Base-by-base conservation (phyloP, 2,329 filamentous ascomycete species). In the Zymoseptoria ardabiliae region DNA sequence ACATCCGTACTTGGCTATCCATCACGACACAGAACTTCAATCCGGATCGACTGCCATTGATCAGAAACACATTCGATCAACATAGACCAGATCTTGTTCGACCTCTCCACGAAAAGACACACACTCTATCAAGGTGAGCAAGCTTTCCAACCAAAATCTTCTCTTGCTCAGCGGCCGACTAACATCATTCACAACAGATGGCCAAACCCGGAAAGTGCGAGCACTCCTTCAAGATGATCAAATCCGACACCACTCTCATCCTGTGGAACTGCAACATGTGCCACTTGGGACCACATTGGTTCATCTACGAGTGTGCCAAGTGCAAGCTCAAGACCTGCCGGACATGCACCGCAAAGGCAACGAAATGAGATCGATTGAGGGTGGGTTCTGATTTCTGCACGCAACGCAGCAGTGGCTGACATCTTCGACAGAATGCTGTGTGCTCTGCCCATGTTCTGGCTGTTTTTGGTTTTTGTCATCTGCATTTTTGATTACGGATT, bases 221-320 rank as follows among this genome's bases (percentile, higher is more conserved):
- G 54, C 79, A 81, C 68, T 67, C 68, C 45, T 81, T 79, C 74
- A 76, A 76, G 64, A 73, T 79, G 69, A 78, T 80, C 74, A 81
- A 81, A 67, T 79, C 77, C 21, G 77, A 80, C 68, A 80, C 77
- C 13, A 79, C 76, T 4, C 71, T 81, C 62, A 75, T 81, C 59
- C 71, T 78, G 58, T 81, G 79, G 79, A 78, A 79, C 59, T 81
- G 79, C 75, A 78, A 79, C 67, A 68, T 77, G 65, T 81, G 79
- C 70, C 78, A 80, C 65, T 78, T 75, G 1, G 78, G 78, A 4
- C 77, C 78, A 19, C 77, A 80, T 68, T 78, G 76, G 71, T 77
- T 72, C 71, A 81, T 81, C 70, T 80, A 73, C 65, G 78, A 81
- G 66, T 81, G 79, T 69, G 64, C 73, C 51, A 74, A 76, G 58